phyloP scores from a whole-genome alignment of 352 stramenopile genomes.

The Phytophthora multivora region DNA sequence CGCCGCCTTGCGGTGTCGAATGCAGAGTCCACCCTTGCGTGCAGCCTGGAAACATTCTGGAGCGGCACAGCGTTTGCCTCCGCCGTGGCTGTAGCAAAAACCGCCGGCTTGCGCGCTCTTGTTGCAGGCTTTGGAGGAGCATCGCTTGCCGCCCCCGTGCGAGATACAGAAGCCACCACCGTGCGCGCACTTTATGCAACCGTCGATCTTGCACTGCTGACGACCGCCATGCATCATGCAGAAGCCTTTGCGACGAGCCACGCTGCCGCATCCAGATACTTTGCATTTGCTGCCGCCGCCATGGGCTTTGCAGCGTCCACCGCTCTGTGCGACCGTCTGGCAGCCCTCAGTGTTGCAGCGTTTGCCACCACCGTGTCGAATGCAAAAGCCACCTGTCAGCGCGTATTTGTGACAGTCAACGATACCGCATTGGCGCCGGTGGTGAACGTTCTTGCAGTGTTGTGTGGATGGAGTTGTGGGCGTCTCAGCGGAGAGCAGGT shows the following conservation, averaged over 20 bases:
- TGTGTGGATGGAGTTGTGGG: slow-evolving; percentile 4
- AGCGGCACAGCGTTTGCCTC: slow-evolving; percentile 72
- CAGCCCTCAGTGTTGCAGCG: slow-evolving; percentile 64
- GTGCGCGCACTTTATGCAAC: slow-evolving; percentile 76
- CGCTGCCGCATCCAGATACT: slow-evolving; percentile 51
- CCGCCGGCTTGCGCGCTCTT: slow-evolving; percentile 80
- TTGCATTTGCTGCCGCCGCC: slow-evolving; percentile 86
- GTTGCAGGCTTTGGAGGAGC: slow-evolving; percentile 49
- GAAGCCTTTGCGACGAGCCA: slow-evolving; percentile 71
- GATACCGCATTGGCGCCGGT: slow-evolving; percentile 68
- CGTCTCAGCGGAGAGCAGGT: slow-evolving; percentile 52
- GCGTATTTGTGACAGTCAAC: slow-evolving; percentile 67
- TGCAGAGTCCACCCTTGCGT: slow-evolving; percentile 80
- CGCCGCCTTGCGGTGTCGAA: slow-evolving; percentile 63
- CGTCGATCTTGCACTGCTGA: slow-evolving; percentile 75
- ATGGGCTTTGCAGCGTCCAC: slow-evolving; percentile 83
- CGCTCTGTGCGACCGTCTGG: slow-evolving; percentile 76
- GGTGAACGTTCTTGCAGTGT: slow-evolving; percentile 35
- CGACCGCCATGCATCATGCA: slow-evolving; percentile 78
- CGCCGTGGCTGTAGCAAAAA: slow-evolving; percentile 83
- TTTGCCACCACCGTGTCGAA: slow-evolving; percentile 78
- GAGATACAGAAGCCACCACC: slow-evolving; percentile 81
- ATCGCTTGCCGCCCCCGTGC: slow-evolving; percentile 72
- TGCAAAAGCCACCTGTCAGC: slow-evolving; percentile 72
- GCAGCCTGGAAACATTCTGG: slow-evolving; percentile 79